phyloP scores from a whole-genome alignment of 2,329 filamentous ascomycete species.

The Epichloe amarillans region DNA sequence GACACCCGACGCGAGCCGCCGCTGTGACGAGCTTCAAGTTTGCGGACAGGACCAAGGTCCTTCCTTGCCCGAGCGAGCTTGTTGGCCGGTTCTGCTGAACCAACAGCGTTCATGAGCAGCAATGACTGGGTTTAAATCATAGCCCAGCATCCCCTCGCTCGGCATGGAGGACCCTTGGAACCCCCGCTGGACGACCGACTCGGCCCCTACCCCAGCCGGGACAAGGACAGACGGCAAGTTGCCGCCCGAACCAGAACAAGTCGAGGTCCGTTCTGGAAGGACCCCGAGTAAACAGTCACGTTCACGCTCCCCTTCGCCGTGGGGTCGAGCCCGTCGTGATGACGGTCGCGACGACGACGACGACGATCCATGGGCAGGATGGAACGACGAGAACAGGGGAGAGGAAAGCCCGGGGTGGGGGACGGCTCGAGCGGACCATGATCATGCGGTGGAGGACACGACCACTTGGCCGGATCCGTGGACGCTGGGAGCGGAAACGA shows the following conservation, averaged over 20 bases:
- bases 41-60: too few relatives aligned
- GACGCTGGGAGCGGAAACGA: slow-evolving; percentile 6
- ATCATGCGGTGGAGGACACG: slow-evolving; percentile 8
- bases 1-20: background rate
- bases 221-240: slow-evolving; percentile 16
- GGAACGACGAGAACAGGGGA: slow-evolving; percentile 17
- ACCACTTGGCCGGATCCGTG: slow-evolving; percentile 17
- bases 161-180: slow-evolving; percentile 52
- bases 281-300: slow-evolving; percentile 10
- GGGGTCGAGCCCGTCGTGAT: slow-evolving; percentile 12
- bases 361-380: slow-evolving; percentile 21
- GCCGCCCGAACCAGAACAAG: slow-evolving; percentile 19
- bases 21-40: too few relatives aligned
- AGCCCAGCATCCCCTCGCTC: slow-evolving; percentile 1
- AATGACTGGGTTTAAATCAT: background rate
- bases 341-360: slow-evolving; percentile 12
- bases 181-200: slow-evolving; percentile 38
- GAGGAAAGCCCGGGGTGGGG: slow-evolving; percentile 18
- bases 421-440: slow-evolving; percentile 9
- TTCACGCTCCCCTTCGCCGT: slow-evolving; percentile 14
- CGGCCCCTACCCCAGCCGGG: slow-evolving; percentile 18
- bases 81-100: too few relatives aligned
- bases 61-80: too few relatives aligned
- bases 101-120: background rate
- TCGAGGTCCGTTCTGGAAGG: slow-evolving; percentile 17